phyloP scores from a whole-genome alignment of 768 basidiomycete species.

The Russula dissimulans region DNA sequence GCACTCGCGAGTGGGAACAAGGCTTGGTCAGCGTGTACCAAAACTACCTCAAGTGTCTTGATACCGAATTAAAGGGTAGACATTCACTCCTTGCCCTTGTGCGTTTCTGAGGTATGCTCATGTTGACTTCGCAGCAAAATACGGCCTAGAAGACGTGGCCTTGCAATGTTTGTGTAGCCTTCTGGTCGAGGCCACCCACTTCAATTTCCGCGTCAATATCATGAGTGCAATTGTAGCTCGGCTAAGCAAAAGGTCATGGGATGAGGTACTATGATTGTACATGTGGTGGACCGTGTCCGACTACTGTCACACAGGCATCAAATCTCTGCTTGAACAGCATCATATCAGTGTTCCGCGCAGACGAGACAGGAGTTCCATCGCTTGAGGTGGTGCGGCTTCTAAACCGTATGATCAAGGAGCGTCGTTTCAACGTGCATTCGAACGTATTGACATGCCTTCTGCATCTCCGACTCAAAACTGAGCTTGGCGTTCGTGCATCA shows the following conservation, averaged over 20 bases:
- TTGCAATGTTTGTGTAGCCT: constrained; percentile 86
- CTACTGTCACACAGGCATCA: constrained; percentile 48
- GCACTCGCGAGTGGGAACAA: constrained; percentile 92
- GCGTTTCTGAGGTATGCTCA: neutral
- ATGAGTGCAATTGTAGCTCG: constrained; percentile 79
- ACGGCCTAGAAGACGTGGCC: constrained; percentile 55
- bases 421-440: constrained; percentile 81
- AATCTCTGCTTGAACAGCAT: constrained; percentile 78
- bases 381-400: constrained; percentile 84
- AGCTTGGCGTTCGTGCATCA: constrained; percentile 74
- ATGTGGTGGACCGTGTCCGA: constrained; percentile 12
- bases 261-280: constrained; percentile 44
- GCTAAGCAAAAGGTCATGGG: constrained; percentile 82
- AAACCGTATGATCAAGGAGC: constrained; percentile 94
- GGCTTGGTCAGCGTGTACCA: constrained; percentile 85
- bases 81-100: constrained; percentile 5
- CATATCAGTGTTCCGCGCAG: constrained; percentile 73
- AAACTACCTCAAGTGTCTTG: constrained; percentile 74
- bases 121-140: constrained; percentile 38
- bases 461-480: constrained; percentile 77
- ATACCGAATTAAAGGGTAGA: constrained; percentile 80
- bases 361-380: constrained; percentile 72
- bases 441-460: constrained; percentile 79
- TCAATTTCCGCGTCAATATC: constrained; percentile 93
- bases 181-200: constrained; percentile 76